Conservation (phyloP, 768 basidiomycete species). For the Podaxis rugospora region DNA sequence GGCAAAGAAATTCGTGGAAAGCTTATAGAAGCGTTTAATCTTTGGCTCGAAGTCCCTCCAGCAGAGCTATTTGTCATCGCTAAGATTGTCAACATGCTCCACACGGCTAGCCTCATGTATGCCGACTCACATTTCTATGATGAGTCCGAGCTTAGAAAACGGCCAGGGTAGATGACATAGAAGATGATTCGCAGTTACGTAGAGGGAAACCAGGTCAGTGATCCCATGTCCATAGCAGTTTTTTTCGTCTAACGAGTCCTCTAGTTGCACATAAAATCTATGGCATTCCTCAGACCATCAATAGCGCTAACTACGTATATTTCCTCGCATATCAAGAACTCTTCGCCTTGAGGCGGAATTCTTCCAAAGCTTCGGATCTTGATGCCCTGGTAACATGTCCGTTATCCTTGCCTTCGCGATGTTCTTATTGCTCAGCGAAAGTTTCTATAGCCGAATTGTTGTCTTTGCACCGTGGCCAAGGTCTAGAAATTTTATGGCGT, state of each 20-base stretch:
- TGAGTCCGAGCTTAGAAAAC: not conserved
- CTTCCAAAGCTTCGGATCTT: conserved; percentile 37
- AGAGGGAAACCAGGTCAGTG: conserved; percentile 74
- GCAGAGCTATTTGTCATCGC: conserved; percentile 71
- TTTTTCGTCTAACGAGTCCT: not conserved
- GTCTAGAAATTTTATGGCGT: conserved; percentile 91
- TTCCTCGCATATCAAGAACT: conserved; percentile 91
- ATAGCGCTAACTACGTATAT: conserved; percentile 95
- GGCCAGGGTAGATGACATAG: conserved; percentile 86
- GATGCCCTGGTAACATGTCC: conserved; percentile 74
- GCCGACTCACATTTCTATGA: conserved; percentile 15
- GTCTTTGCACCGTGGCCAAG: conserved; percentile 92
- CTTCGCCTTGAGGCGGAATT: conserved; percentile 44
- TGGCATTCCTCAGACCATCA: conserved; percentile 94
- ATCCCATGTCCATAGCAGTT: not conserved
- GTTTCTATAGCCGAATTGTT: conserved; percentile 52
- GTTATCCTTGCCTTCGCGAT: conserved; percentile 7
- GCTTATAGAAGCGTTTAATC: conserved; percentile 90
- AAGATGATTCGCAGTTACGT: conserved; percentile 84
- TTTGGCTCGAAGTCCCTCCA: conserved; percentile 81
- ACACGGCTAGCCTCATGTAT: conserved; percentile 89
- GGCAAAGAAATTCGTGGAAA: conserved; percentile 90
- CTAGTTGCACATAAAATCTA: conserved; percentile 93
- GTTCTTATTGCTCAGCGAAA: not conserved
- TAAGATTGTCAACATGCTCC: conserved; percentile 87